Evolutionary conservation across 2,329 filamentous ascomycete species (phyloP), one percentile per base, ranked within the genome.

Genomic region (Leptodontidium sp.): DNA sequence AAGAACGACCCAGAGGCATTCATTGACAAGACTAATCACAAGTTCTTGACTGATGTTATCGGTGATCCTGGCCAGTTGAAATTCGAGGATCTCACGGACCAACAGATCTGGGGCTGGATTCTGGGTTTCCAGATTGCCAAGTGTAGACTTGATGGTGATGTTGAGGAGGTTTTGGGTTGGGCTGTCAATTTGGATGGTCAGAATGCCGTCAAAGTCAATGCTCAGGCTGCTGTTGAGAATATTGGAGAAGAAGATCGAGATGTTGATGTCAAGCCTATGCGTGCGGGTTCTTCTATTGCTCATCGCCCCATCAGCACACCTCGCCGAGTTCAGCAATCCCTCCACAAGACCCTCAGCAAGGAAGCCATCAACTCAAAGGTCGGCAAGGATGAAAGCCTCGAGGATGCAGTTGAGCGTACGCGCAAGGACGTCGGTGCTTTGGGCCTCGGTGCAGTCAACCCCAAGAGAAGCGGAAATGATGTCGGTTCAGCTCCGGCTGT

Each of bases 121-220:
- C 35, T 59, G 6, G 6, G 12, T 12, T 59, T 59, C 15, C 21
- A 59, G 35, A 45, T 59, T 40, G 57, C 57, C 9, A 59, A 43
- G 38, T 45, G n/a, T 2, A 45, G 35, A 26, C 38, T 59, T 26
- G 21, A 35, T 40, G 57, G 57, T 26, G 57, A 59, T 59, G 57
- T 59, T 9, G 24, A 59, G 35, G 38, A 43, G 12, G 14, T 59
- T 43, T 26, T 59, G 35, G 57, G 57, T 15, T 59, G 57, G 57
- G 57, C 57, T 59, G 38, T n/a, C 1, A 15, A 59, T 26, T 26
- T 59, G 3, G 38, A 26, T 0, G 57, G 57, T 8, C 12, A 59
- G 21, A 26, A 26, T 21, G 12, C 11, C 21, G 21, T 26, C 2
- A 59, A 45, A 1, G 4, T 29, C 14, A 59, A 59, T 21, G 47